These are phyloP conservation scores for Sclerotinia trifoliorum DNA, from an alignment of 2,329 filamentous ascomycete species.

Conservation along the genomic window DNA sequence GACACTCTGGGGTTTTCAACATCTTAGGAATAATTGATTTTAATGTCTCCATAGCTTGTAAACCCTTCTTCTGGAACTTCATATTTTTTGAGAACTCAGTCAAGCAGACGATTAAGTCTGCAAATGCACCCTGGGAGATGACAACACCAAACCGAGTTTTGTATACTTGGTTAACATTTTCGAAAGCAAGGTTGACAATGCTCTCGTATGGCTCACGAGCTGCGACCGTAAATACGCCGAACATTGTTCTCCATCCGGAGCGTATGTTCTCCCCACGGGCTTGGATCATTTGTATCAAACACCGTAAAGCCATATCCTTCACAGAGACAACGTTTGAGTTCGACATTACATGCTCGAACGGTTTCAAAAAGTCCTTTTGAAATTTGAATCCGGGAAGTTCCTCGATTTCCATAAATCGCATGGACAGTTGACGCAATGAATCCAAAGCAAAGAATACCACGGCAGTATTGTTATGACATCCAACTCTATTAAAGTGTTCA, in stretches of 20 bases:
- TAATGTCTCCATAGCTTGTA: constrained; percentile 91
- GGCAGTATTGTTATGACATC: constrained; percentile 92
- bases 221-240: constrained; percentile 95
- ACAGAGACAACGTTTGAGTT: constrained; percentile 90
- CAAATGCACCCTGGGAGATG: constrained; percentile 93
- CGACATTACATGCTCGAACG: constrained; percentile 94
- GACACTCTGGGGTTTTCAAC: constrained; percentile 93
- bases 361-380: constrained; percentile 98
- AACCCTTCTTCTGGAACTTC: constrained; percentile 96
- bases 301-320: constrained; percentile 95
- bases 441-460: constrained; percentile 98
- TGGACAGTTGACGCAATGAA: constrained; percentile 89
- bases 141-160: constrained; percentile 93
- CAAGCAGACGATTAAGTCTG: constrained; percentile 91
- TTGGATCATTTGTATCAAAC: constrained; percentile 98
- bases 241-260: constrained; percentile 99
- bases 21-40: constrained; percentile 93
- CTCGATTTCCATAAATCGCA: constrained; percentile 98
- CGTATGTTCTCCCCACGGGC: constrained; percentile 94
- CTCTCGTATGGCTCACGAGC: constrained; percentile 90
- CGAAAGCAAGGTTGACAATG: constrained; percentile 95
- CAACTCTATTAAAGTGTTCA: constrained; percentile 96
- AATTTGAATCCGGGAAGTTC: constrained; percentile 99
- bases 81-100: constrained; percentile 99
- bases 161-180: constrained; percentile 95